Evolutionary conservation across 1,284 basidiomycete species (phyloP).

Genomic region (Inonotus hispidus): DNA sequence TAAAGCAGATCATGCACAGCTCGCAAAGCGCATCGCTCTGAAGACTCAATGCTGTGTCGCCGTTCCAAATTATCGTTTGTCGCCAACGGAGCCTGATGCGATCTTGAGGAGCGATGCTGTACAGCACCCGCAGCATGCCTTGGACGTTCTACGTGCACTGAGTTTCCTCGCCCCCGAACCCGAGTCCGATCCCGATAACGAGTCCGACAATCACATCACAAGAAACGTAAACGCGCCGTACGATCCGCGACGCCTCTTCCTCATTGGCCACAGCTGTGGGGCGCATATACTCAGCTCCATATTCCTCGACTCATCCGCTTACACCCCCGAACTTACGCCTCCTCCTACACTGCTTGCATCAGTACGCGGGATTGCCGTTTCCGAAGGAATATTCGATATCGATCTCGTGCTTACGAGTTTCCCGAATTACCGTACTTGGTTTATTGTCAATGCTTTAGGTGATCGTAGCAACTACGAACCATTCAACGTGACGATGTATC

Average conservation of each 20-base stretch:
- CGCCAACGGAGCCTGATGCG: constrained; percentile 34
- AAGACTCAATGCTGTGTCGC: constrained; percentile 52
- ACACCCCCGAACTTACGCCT: constrained; percentile 41
- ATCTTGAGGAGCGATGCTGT: constrained; percentile 33
- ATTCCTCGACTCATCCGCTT: constrained; percentile 48
- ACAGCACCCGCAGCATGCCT: constrained; percentile 64
- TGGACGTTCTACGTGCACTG: constrained; percentile 59
- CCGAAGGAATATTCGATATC: constrained; percentile 74
- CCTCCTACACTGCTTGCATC: constrained; percentile 40
- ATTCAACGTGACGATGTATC: constrained; percentile 43
- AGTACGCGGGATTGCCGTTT: constrained; percentile 50
- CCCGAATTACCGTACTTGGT: constrained; percentile 60
- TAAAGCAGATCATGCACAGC: constrained; percentile 50
- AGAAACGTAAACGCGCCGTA: constrained; percentile 24
- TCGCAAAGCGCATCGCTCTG: constrained; percentile 48
- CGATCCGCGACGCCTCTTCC: constrained; percentile 42
- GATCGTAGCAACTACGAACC: constrained; percentile 37
- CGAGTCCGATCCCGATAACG: background rate
- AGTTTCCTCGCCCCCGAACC: constrained; percentile 40
- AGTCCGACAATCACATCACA: background rate
- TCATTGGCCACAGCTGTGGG: constrained; percentile 74
- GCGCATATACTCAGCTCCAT: constrained; percentile 75
- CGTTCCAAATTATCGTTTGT: constrained; percentile 72
- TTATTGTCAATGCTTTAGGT: constrained; percentile 61
- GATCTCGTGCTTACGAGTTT: constrained; percentile 55